These are phyloP conservation scores for Trichosporon coremiiforme DNA, from an alignment of 1,284 basidiomycete species.

Conservation along the genomic window DNA sequence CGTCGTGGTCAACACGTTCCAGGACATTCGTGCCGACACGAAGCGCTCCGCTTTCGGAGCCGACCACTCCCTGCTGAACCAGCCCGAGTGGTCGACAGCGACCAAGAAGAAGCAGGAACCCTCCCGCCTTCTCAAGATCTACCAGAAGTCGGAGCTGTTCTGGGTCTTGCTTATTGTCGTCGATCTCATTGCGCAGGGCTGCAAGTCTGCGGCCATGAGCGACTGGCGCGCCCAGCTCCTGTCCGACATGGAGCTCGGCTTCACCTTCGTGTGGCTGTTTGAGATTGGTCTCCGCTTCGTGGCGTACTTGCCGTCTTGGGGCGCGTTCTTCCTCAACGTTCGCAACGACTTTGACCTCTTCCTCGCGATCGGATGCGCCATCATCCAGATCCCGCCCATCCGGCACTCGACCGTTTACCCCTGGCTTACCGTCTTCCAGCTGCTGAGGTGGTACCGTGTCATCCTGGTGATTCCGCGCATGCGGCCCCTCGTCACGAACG, in stretches of 20 bases:
- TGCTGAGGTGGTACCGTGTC: conserved; percentile 89
- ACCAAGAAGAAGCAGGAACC: conserved; percentile 37
- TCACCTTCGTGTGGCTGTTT: conserved; percentile 82
- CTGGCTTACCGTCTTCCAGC: conserved; percentile 90
- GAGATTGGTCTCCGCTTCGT: conserved; percentile 81
- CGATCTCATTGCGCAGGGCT: conserved; percentile 74
- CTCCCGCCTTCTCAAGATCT: conserved; percentile 38
- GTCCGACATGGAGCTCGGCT: conserved; percentile 71
- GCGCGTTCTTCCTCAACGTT: conserved; percentile 67
- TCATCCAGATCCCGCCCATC: conserved; percentile 86
- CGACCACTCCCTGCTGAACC: conserved; percentile 59
- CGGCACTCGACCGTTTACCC: conserved; percentile 69
- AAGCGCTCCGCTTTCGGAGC: conserved; percentile 92
- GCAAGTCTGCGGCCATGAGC: conserved; percentile 65
- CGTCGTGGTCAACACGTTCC: conserved; percentile 94
- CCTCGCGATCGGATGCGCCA: conserved; percentile 75
- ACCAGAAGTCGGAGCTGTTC: conserved; percentile 61
- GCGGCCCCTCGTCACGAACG: conserved; percentile 65
- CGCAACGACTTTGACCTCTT: conserved; percentile 78
- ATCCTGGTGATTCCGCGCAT: conserved; percentile 63
- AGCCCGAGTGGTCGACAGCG: conserved; percentile 45
- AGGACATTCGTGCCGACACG: conserved; percentile 82
- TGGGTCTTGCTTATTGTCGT: conserved; percentile 76
- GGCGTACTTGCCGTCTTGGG: conserved; percentile 78
- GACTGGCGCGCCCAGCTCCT: conserved; percentile 58